phyloP scores from a whole-genome alignment of 2,329 filamentous ascomycete genomes.

The Rutstroemia sp. region DNA sequence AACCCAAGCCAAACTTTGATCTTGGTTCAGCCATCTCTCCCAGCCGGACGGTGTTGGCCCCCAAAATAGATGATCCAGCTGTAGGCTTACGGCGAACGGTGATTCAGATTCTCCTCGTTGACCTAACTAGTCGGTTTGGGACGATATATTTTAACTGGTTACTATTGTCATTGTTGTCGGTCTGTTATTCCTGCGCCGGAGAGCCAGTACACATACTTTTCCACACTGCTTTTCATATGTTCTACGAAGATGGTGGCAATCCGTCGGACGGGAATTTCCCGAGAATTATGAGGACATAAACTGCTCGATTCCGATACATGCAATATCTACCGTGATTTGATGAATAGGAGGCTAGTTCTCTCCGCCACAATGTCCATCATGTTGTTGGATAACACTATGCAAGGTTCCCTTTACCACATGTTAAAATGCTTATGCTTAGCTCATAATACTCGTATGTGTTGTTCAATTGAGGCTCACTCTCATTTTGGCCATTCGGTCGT shows the following conservation, averaged over 20 bases:
- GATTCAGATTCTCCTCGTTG: neutral
- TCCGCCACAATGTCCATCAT: slow-evolving; percentile 1
- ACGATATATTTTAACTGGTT: too few species aligned
- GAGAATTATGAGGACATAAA: neutral
- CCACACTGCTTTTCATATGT: neutral
- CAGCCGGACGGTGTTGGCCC: neutral
- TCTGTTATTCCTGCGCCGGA: too few species aligned
- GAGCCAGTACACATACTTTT: neutral
- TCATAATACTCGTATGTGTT: neutral
- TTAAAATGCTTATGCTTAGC: neutral
- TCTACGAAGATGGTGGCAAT: neutral
- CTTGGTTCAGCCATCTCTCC: neutral
- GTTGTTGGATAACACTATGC: neutral
- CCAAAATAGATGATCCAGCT: neutral
- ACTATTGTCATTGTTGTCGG: too few species aligned
- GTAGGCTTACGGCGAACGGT: neutral
- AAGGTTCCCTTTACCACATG: slow-evolving; percentile 1
- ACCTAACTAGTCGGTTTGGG: neutral
- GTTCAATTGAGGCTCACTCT: slow-evolving; percentile 7
- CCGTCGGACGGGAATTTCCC: neutral
- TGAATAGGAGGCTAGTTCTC: neutral
- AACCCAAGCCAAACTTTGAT: neutral
- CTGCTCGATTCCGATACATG: neutral
- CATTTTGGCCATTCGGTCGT: neutral
- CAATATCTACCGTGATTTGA: neutral